Evolutionary conservation across 192 early-diverging fungal genomes (phyloP).

Genomic region (Podila epigama): DNA sequence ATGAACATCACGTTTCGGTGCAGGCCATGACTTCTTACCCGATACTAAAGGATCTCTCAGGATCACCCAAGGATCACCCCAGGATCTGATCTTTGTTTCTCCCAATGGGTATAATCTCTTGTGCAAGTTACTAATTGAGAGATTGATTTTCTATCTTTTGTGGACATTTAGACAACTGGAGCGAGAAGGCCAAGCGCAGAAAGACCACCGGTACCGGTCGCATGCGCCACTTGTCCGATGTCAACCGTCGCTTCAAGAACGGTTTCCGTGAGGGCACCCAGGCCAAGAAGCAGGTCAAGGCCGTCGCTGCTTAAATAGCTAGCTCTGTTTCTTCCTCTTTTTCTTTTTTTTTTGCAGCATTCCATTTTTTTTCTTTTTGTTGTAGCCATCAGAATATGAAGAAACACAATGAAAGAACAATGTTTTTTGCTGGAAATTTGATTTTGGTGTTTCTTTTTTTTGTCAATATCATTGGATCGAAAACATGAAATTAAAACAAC

Average conservation of each 20-base stretch:
- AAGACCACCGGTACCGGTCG: conserved; percentile 68
- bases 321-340: not conserved
- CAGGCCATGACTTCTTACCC: too few species aligned
- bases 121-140: too few species aligned
- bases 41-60: too few species aligned
- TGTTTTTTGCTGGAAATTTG: not conserved
- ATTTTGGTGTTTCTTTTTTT: not conserved
- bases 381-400: not conserved
- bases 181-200: conserved; percentile 77
- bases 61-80: too few species aligned
- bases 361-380: not conserved
- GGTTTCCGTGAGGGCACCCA: conserved; percentile 90
- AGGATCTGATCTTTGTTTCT: too few species aligned
- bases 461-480: not conserved
- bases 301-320: conserved; percentile 29
- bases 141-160: not conserved
- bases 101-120: too few species aligned
- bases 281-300: conserved; percentile 51
- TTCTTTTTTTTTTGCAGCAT: not conserved
- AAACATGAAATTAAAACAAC: not conserved
- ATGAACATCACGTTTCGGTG: too few species aligned
- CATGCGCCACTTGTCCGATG: conserved; percentile 94
- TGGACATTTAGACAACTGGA: conserved; percentile 83
- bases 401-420: not conserved
- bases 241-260: conserved; percentile 96